Conservation (phyloP, 805 yeast genomes). For the Candida sithepensis region DNA sequence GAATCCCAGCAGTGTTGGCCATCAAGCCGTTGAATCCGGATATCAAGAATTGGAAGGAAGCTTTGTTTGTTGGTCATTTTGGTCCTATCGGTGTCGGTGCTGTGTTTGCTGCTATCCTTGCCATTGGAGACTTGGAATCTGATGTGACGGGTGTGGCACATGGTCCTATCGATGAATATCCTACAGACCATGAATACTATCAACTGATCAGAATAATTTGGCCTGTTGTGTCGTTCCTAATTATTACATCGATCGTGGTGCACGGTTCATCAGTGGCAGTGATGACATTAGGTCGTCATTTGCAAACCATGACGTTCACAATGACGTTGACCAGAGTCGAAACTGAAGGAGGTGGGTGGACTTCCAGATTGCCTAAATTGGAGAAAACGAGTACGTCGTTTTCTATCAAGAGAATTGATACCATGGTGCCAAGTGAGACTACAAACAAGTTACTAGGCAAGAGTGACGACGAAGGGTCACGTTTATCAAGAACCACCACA, state of each 20-base stretch:
- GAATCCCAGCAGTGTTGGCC: slow-evolving; percentile 53
- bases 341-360: slow-evolving; percentile 77
- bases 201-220: slow-evolving; percentile 36
- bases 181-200: slow-evolving; percentile 24
- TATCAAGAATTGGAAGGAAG: slow-evolving; percentile 62
- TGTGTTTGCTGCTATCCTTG: slow-evolving; percentile 33
- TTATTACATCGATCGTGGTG: slow-evolving; percentile 52
- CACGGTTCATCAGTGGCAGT: slow-evolving; percentile 63
- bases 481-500: neutral
- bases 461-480: neutral
- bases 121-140: slow-evolving; percentile 33
- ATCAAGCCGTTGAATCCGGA: slow-evolving; percentile 59
- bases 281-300: slow-evolving; percentile 70
- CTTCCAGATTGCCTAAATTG: slow-evolving; percentile 77
- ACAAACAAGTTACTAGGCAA: neutral
- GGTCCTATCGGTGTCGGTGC: slow-evolving; percentile 65
- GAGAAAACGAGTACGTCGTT: slow-evolving; percentile 70
- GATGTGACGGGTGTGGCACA: slow-evolving; percentile 34
- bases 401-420: slow-evolving; percentile 80
- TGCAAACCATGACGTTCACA: slow-evolving; percentile 89
- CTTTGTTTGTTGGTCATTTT: slow-evolving; percentile 68
- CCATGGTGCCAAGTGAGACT: slow-evolving; percentile 39
- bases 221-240: slow-evolving; percentile 53
- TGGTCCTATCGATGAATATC: slow-evolving; percentile 32
- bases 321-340: slow-evolving; percentile 80